A percentile compares a stretch with the other conserved stretches of the same genome.
phyloP scores from a whole-genome alignment of 495 filamentous ascomycete species.

The Aspergillus saccharolyticus region DNA sequence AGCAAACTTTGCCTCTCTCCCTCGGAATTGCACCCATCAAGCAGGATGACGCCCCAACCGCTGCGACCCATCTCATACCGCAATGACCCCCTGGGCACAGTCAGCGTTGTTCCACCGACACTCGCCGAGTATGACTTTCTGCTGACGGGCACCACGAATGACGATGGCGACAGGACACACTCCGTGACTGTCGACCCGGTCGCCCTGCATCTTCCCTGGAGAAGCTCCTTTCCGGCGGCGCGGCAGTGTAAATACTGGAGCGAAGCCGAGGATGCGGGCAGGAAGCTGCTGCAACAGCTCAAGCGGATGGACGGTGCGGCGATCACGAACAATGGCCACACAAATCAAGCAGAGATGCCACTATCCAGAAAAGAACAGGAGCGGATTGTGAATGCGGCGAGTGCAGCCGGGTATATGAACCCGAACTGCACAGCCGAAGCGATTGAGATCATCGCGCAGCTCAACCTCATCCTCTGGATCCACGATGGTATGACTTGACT shows the following conservation, averaged over 20 bases:
- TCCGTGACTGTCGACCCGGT: neutral
- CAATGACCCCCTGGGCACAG: neutral
- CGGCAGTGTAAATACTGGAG: neutral
- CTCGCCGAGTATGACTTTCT: neutral
- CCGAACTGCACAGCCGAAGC: neutral
- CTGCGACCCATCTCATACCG: neutral
- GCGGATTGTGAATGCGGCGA: neutral
- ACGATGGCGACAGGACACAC: neutral
- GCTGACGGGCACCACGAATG: neutral
- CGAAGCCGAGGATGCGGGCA: neutral
- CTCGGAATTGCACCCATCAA: neutral
- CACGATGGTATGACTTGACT: neutral
- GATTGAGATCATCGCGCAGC: neutral
- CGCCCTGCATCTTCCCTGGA: neutral
- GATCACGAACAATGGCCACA: neutral
- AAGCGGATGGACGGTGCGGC: neutral
- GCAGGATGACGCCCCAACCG: neutral
- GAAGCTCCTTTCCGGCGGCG: neutral
- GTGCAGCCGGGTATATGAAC: neutral
- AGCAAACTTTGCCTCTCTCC: neutral
- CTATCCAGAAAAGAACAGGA: neutral
- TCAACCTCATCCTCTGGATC: neutral
- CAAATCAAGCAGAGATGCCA: neutral
- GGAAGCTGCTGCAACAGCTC: neutral
- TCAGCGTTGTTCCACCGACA: neutral